These are phyloP conservation scores for Phascolomyces articulosus DNA, from an alignment of 371 early-diverging fungal genomes.

Conservation along the genomic window DNA sequence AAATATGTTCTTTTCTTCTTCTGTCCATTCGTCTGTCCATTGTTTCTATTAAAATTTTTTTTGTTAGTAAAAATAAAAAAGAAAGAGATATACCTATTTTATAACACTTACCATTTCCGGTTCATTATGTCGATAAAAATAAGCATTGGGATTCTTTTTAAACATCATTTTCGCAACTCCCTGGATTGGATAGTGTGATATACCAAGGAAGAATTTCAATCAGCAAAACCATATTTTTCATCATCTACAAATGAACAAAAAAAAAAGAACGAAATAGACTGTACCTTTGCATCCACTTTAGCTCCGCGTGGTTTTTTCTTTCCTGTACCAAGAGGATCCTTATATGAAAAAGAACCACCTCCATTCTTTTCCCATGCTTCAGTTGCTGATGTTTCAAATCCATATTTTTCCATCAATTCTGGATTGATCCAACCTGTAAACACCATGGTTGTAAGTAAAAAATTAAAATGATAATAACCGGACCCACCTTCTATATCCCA, in stretches of 20 bases:
- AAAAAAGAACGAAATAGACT: neutral
- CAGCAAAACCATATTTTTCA: too few species aligned
- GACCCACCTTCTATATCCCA: too few species aligned
- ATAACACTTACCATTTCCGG: slow-evolving; percentile 58
- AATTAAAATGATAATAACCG: too few species aligned
- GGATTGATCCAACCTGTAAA: slow-evolving; percentile 61
- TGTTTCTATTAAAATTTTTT: slow-evolving; percentile 51
- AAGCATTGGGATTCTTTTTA: slow-evolving; percentile 77
- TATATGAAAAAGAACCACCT: slow-evolving; percentile 72
- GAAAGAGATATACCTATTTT: neutral
- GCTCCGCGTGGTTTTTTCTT: slow-evolving; percentile 26
- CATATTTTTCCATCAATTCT: slow-evolving; percentile 58
- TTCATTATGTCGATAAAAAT: slow-evolving; percentile 75
- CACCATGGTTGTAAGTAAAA: neutral
- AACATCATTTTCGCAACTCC: slow-evolving; percentile 64
- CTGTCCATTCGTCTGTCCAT: slow-evolving; percentile 77
- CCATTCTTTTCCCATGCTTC: slow-evolving; percentile 80
- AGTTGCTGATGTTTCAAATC: slow-evolving; percentile 57
- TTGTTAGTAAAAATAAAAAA: neutral
- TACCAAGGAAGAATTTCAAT: too few species aligned
- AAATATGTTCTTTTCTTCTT: slow-evolving; percentile 62
- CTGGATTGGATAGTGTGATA: too few species aligned
- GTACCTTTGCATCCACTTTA: slow-evolving; percentile 41
- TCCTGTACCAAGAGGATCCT: slow-evolving; percentile 59
- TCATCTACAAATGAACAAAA: too few species aligned